Percentiles rank a stretch among this genome's conserved stretches.
These are phyloP conservation scores for Paragyromitra xinjiangensis DNA, from an alignment of 495 filamentous ascomycete species.

Conservation along the genomic window DNA sequence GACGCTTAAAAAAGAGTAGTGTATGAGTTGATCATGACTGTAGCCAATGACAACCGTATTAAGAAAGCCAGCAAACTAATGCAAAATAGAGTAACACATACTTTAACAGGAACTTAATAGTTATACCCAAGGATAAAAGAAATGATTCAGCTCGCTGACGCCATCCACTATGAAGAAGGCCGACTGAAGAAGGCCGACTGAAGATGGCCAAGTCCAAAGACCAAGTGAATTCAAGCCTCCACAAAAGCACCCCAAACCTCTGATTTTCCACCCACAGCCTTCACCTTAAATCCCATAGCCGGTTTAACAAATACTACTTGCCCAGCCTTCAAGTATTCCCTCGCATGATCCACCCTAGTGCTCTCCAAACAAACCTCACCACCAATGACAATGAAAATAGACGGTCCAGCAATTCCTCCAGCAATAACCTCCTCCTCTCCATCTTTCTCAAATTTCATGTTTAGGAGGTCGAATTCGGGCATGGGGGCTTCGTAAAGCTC, in stretches of 20 bases:
- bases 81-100: too few species aligned
- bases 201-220: background rate
- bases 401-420: constrained; percentile 35
- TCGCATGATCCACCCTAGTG: background rate
- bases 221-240: constrained; percentile 20
- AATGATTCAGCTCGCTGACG: background rate
- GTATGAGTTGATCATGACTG: too few species aligned
- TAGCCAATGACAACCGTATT: too few species aligned
- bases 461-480: constrained; percentile 47
- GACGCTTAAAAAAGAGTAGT: background rate
- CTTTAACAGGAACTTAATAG: too few species aligned
- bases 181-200: background rate
- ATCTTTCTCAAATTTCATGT: constrained; percentile 14
- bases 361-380: constrained; percentile 35
- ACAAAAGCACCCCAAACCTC: constrained; percentile 51
- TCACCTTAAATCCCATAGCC: constrained; percentile 30
- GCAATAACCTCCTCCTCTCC: constrained; percentile 28
- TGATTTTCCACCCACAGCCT: constrained; percentile 14
- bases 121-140: background rate
- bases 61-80: too few species aligned
- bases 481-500: constrained; percentile 38
- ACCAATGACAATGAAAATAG: constrained; percentile 37
- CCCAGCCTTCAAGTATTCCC: constrained; percentile 33
- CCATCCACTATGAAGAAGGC: background rate
- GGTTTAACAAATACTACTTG: constrained; percentile 48